Evolutionary conservation across 2,329 filamentous ascomycete species (phyloP).

Genomic region (Seiridium unicorne): DNA sequence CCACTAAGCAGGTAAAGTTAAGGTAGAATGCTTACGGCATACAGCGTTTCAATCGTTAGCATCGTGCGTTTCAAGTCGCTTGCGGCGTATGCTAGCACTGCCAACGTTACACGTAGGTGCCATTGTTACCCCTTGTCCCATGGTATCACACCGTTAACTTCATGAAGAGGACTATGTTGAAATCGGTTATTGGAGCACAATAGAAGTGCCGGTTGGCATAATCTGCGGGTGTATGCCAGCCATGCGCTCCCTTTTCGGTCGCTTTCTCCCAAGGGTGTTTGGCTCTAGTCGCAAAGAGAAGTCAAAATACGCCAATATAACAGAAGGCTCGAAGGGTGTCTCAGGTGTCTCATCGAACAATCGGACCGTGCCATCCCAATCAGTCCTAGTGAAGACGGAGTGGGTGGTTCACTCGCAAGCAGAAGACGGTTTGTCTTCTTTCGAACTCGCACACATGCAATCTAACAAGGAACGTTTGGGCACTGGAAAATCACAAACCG

Average conservation of each 20-base stretch:
- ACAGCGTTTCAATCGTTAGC: slow-evolving; percentile 16
- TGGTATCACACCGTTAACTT: neutral
- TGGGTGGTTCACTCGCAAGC: too few relatives aligned
- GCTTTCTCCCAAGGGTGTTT: neutral
- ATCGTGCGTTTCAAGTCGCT: slow-evolving; percentile 17
- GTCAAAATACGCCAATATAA: neutral
- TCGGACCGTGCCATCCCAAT: too few relatives aligned
- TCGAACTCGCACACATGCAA: too few relatives aligned
- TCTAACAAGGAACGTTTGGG: too few relatives aligned
- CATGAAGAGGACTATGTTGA: neutral
- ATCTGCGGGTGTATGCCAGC: neutral
- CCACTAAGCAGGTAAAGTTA: too few relatives aligned
- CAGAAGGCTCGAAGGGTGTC: too few relatives aligned
- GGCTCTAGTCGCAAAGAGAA: neutral
- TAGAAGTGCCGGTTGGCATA: neutral
- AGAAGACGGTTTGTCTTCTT: too few relatives aligned
- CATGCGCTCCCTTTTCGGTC: neutral
- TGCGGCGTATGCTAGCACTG: slow-evolving; percentile 1
- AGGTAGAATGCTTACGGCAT: neutral
- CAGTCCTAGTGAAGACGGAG: too few relatives aligned
- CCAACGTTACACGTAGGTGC: neutral
- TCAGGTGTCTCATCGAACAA: too few relatives aligned
- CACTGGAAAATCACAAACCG: too few relatives aligned
- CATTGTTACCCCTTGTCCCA: neutral
- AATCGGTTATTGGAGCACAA: neutral